phyloP scores from a whole-genome alignment of 2,329 filamentous ascomycete species.

The Amphichorda felina region DNA sequence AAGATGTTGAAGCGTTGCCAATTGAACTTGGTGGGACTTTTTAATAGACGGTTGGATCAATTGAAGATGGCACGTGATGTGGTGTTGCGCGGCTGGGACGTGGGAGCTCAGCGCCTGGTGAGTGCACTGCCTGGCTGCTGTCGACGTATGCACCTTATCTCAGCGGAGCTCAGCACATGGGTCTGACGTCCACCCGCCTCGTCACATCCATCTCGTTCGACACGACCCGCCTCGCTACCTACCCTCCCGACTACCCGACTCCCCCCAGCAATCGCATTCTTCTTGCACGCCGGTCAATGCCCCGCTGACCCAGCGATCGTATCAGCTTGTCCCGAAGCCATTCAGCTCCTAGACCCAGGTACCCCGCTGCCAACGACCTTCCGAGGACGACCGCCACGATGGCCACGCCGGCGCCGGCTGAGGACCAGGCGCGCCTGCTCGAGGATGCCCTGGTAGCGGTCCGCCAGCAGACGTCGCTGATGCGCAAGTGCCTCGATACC shows the following conservation, averaged over 20 bases:
- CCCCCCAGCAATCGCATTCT: not conserved
- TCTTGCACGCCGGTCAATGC: not conserved
- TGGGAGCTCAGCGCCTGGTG: no score
- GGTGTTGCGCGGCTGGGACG: no score
- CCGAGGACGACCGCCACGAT: slow-evolving; percentile 12
- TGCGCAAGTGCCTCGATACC: slow-evolving; percentile 95
- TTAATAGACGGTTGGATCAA: no score
- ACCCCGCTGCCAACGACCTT: slow-evolving; percentile 2
- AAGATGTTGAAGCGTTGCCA: no score
- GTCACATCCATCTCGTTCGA: not conserved
- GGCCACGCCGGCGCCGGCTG: slow-evolving; percentile 49
- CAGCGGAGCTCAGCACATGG: slow-evolving; percentile 13
- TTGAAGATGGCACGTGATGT: no score
- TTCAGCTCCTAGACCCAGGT: not conserved
- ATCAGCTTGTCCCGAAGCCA: not conserved
- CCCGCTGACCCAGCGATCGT: not conserved
- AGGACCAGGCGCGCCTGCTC: slow-evolving; percentile 83
- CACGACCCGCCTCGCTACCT: slow-evolving; percentile 1
- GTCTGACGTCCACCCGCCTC: not conserved
- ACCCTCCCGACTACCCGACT: not conserved
- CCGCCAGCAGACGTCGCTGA: slow-evolving; percentile 90
- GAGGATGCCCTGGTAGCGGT: slow-evolving; percentile 96
- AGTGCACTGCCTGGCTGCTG: no score
- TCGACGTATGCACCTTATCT: no score
- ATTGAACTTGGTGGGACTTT: no score